Conservation (phyloP, 1,284 basidiomycete genomes). For the Cutaneotrichosporon curvatum region DNA sequence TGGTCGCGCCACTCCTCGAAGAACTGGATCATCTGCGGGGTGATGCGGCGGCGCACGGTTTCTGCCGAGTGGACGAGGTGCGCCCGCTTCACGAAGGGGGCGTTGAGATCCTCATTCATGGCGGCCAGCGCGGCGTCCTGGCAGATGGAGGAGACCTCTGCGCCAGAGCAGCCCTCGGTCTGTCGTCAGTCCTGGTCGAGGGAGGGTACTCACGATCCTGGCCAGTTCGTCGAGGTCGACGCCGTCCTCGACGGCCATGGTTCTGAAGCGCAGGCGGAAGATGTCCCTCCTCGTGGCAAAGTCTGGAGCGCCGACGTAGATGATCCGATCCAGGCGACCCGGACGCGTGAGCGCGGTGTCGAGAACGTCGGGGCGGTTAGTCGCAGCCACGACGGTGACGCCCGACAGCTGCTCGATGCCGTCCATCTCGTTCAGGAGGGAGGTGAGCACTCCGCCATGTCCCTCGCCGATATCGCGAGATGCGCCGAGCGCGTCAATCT, state of each 20-base stretch:
- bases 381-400: slow-evolving; percentile 91
- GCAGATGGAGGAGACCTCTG: slow-evolving; percentile 84
- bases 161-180: slow-evolving; percentile 93
- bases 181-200: slow-evolving; percentile 40
- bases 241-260: slow-evolving; percentile 70
- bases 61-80: slow-evolving; percentile 72
- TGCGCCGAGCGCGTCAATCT: slow-evolving; percentile 88
- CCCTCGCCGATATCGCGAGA: slow-evolving; percentile 61
- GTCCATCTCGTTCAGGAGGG: slow-evolving; percentile 95
- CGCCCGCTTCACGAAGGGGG: slow-evolving; percentile 61
- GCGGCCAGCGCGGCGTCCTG: slow-evolving; percentile 91
- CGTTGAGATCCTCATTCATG: slow-evolving; percentile 77
- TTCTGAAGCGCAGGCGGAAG: slow-evolving; percentile 63
- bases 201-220: slow-evolving; percentile 55
- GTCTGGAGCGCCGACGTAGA: slow-evolving; percentile 92
- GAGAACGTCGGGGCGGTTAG: slow-evolving; percentile 88
- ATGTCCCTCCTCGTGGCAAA: slow-evolving; percentile 72
- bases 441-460: slow-evolving; percentile 82
- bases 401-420: slow-evolving; percentile 88
- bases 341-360: slow-evolving; percentile 92
- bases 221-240: slow-evolving; percentile 68
- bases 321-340: slow-evolving; percentile 86
- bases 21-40: slow-evolving; percentile 64
- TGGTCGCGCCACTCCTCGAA: slow-evolving; percentile 59
- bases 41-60: slow-evolving; percentile 73